Evolutionary conservation across 108 stramenopile species (phyloP), one percentile per base, ranked within the genome.

Genomic region (Cyclotella cryptica): DNA sequence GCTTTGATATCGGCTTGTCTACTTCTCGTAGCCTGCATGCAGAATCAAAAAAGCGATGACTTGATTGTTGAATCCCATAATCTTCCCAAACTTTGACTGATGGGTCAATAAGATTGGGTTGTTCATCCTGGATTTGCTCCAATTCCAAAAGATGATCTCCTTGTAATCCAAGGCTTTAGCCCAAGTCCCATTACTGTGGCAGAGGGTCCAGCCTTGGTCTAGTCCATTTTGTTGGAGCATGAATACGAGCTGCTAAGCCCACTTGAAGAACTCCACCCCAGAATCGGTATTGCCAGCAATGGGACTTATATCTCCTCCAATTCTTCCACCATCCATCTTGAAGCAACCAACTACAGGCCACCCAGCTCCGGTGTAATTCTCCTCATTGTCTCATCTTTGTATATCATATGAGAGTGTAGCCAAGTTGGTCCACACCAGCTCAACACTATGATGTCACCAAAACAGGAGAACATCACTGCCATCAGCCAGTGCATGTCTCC

Each of bases 251-350:
- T 41, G 42, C 41, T 64, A 59, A 40, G 71, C 30, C 71, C 62
- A 72, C 29, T 61, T 61, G 17, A 72, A 72, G 46, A 72, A 72
- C 57, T 40, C 21, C 3, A 72, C 58, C 18, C 71, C 71, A 28
- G 58, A 61, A 29, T 64, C 42, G 8, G 71, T 72, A 19, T 45
- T 61, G 13, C 71, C 71, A 40, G 71, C 71, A 49, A 72, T 72
- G 21, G 71, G 71, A 24, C 60, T 64, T 35, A 72, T 35, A 64
- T 72, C n/a, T 15, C 59, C 26, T 1, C 40, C 71, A 13, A 52
- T 14, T 12, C 57, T 11, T 9, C 71, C 71, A 61, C 44, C 40
- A 11, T 72, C 40, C 27, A 40, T 40, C 47, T 72, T 72, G 59
- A 72, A 72, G 0, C 71, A 1, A 17, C 71, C 71, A 14, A 64